Evolutionary conservation across 768 basidiomycete genomes (phyloP).

Genomic region (Hypholoma sublateritium): DNA sequence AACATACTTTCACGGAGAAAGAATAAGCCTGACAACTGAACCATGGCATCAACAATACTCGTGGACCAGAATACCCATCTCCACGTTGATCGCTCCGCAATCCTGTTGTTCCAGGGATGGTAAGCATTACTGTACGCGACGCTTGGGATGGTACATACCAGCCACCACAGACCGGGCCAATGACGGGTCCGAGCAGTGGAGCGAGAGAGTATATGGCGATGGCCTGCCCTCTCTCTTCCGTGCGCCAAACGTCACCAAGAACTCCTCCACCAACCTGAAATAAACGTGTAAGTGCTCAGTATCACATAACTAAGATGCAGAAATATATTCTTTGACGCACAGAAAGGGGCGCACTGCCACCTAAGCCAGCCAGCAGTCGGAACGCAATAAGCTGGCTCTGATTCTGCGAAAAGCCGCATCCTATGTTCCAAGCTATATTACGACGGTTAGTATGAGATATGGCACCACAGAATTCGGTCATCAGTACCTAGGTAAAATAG

Average conservation of each 20-base stretch:
- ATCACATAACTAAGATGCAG: not conserved
- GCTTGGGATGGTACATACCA: constrained; percentile 36
- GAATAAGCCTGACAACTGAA: constrained; percentile 58
- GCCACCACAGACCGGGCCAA: constrained; percentile 63
- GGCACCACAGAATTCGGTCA: not conserved
- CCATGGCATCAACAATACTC: constrained; percentile 49
- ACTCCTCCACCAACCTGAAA: constrained; percentile 61
- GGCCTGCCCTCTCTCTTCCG: constrained; percentile 65
- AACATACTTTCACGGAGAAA: constrained; percentile 63
- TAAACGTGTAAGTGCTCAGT: not conserved
- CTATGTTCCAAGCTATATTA: constrained; percentile 57
- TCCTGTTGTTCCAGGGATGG: constrained; percentile 27
- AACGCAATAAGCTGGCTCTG: constrained; percentile 62
- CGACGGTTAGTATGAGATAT: not conserved
- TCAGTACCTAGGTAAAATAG: constrained; percentile 63
- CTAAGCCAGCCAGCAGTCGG: constrained; percentile 68
- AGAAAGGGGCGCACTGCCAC: constrained; percentile 69
- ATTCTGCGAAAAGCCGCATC: constrained; percentile 62
- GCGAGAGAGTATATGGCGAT: constrained; percentile 65
- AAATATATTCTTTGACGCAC: constrained; percentile 43
- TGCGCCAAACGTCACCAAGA: constrained; percentile 56
- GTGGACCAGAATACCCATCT: constrained; percentile 79
- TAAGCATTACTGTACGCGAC: not conserved
- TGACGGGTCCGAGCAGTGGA: constrained; percentile 62
- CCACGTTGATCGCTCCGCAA: constrained; percentile 65